Conservation (phyloP, 1,139 yeast genomes). For the Candida labiduridarum region DNA sequence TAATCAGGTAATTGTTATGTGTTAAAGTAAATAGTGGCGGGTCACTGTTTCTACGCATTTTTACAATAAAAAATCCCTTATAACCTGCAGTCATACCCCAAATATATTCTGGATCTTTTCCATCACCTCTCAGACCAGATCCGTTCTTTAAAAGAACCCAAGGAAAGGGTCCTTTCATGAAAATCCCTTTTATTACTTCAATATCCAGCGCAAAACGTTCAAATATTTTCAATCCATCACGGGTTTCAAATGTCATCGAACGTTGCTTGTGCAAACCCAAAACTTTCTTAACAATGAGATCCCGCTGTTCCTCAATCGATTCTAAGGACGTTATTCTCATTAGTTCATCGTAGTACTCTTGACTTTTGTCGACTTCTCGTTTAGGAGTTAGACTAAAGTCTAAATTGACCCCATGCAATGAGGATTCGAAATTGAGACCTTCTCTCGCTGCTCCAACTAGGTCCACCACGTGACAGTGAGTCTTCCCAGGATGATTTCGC, state of each 20-base stretch:
- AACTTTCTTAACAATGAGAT: slow-evolving; percentile 16
- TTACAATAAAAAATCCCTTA: no score
- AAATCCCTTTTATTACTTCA: slow-evolving; percentile 17
- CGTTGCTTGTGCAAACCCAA: slow-evolving; percentile 10
- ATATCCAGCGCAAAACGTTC: slow-evolving; percentile 42
- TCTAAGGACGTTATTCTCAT: slow-evolving; percentile 13
- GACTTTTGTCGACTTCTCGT: slow-evolving; percentile 20
- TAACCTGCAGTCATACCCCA: no score
- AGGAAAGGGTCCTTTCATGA: slow-evolving; percentile 17
- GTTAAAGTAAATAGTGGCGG: no score
- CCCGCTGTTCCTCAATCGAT: slow-evolving; percentile 20
- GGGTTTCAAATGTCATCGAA: slow-evolving; percentile 26
- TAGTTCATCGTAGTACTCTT: slow-evolving; percentile 18
- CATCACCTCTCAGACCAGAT: slow-evolving; percentile 33
- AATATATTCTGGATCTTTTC: slow-evolving; percentile 7
- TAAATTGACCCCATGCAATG: slow-evolving; percentile 45
- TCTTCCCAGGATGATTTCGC: slow-evolving; percentile 61
- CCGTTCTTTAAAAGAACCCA: slow-evolving; percentile 37
- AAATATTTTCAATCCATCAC: slow-evolving; percentile 36
- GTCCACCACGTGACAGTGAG: slow-evolving; percentile 74
- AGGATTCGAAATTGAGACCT: slow-evolving; percentile 66
- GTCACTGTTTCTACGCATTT: no score
- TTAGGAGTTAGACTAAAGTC: slow-evolving; percentile 18
- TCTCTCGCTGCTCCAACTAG: slow-evolving; percentile 64
- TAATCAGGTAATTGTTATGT: no score